Conservation (phyloP, 2,329 filamentous ascomycete genomes). For the Pseudogymnoascus sp. region DNA sequence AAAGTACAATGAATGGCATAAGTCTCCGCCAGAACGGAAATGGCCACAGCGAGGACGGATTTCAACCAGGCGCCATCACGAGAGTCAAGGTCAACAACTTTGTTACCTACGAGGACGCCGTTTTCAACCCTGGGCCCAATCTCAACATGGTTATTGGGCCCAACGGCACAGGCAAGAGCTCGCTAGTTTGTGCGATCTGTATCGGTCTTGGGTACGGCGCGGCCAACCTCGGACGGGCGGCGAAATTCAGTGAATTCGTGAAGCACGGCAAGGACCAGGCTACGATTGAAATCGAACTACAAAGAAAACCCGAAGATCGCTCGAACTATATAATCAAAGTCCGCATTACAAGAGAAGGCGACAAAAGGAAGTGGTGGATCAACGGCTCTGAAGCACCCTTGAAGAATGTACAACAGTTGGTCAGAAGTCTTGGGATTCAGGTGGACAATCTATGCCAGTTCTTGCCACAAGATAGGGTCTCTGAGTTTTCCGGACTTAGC, state of each 20-base stretch:
- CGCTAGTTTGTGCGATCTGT: constrained; percentile 92
- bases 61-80: constrained; percentile 70
- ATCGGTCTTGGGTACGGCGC: constrained; percentile 80
- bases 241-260: constrained; percentile 79
- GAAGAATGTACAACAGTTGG: constrained; percentile 59
- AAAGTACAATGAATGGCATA: background rate
- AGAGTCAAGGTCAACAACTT: constrained; percentile 82
- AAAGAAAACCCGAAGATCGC: constrained; percentile 49
- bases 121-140: constrained; percentile 84
- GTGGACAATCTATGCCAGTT: constrained; percentile 98
- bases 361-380: constrained; percentile 69
- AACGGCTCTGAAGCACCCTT: constrained; percentile 57
- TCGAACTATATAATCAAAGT: constrained; percentile 67
- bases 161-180: constrained; percentile 98
- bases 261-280: constrained; percentile 77
- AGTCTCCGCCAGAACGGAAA: background rate
- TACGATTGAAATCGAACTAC: constrained; percentile 83
- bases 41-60: constrained; percentile 11
- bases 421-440: constrained; percentile 72
- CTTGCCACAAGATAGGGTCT: constrained; percentile 88
- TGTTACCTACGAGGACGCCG: constrained; percentile 86
- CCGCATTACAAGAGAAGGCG: constrained; percentile 72
- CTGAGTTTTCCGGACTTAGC: constrained; percentile 80
- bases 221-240: constrained; percentile 75
- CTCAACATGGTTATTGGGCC: constrained; percentile 98